Evolutionary conservation across 2,329 filamentous ascomycete species (phyloP).

Genomic region (Pseudovirgaria hyperparasitica): DNA sequence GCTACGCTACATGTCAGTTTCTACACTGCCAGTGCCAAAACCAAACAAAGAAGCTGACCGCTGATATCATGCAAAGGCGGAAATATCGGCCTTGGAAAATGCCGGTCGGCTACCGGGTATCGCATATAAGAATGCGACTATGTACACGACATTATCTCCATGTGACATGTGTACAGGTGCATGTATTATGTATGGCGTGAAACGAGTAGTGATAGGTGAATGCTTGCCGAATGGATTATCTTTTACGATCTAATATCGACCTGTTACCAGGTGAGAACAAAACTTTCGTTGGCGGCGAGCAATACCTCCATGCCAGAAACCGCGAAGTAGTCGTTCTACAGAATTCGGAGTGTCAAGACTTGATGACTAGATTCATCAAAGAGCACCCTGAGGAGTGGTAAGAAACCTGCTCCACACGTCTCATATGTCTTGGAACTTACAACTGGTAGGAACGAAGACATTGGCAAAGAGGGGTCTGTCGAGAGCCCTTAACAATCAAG

Average conservation of each 20-base stretch:
- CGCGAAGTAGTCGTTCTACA: slow-evolving; percentile 63
- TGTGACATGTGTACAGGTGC: slow-evolving; percentile 77
- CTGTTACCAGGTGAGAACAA: slow-evolving; percentile 45
- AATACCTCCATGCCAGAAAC: slow-evolving; percentile 52
- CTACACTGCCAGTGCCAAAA: slow-evolving; percentile 1
- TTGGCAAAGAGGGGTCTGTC: slow-evolving; percentile 18
- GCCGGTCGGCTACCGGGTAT: slow-evolving; percentile 58
- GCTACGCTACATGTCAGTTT: slow-evolving; percentile 55
- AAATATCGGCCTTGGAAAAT: slow-evolving; percentile 64
- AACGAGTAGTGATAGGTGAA: slow-evolving; percentile 56
- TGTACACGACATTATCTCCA: slow-evolving; percentile 70
- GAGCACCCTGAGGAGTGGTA: slow-evolving; percentile 63
- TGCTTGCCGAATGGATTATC: background rate
- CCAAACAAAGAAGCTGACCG: background rate
- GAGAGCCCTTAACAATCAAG: slow-evolving; percentile 1
- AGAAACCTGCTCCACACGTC: no score
- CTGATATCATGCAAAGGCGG: slow-evolving; percentile 47
- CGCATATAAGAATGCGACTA: slow-evolving; percentile 59
- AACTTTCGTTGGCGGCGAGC: slow-evolving; percentile 61
- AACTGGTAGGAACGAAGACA: slow-evolving; percentile 24
- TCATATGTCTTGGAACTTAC: no score
- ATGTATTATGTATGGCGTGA: slow-evolving; percentile 62
- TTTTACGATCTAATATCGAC: background rate
- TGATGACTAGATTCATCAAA: slow-evolving; percentile 62
- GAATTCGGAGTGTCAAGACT: slow-evolving; percentile 48